These are phyloP conservation scores for Mycena metata DNA, from an alignment of 768 basidiomycete genomes.

Conservation along the genomic window DNA sequence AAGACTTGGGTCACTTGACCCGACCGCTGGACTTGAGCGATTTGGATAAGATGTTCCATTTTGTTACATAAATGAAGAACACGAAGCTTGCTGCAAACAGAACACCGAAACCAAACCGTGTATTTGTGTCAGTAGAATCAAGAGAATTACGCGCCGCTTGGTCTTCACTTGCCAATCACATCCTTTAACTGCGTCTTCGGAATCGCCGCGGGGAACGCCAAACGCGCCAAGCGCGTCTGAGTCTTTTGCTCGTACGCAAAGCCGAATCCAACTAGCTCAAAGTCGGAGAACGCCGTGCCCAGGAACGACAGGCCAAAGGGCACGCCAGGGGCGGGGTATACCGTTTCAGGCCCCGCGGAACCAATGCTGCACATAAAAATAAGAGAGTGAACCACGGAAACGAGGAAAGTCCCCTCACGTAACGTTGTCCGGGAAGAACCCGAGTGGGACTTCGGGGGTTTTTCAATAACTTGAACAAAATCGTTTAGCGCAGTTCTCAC, in stretches of 20 bases:
- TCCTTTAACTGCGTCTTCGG: conserved; percentile 65
- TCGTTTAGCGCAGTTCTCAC: conserved; percentile 44
- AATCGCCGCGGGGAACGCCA: conserved; percentile 65
- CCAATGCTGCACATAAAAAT: conserved; percentile 30
- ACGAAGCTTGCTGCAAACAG: no score
- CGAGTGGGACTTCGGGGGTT: conserved; percentile 63
- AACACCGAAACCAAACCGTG: no score
- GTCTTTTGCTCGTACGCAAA: conserved; percentile 79
- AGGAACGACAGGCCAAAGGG: conserved; percentile 75
- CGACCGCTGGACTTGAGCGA: no score
- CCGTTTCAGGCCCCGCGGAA: conserved; percentile 54
- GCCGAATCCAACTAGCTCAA: conserved; percentile 67
- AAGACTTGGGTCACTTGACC: no score
- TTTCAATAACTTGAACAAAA: not conserved
- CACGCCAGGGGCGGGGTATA: conserved; percentile 66
- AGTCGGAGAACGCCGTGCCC: conserved; percentile 73
- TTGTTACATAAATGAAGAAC: no score
- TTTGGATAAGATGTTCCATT: no score
- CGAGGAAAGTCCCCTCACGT: conserved; percentile 30
- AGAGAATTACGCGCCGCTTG: no score
- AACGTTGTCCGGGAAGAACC: conserved; percentile 65
- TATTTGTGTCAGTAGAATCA: no score
- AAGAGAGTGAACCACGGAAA: not conserved
- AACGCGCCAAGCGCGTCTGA: conserved; percentile 60
- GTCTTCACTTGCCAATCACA: conserved; percentile 44